These are phyloP conservation scores for Fraxinus paxiana DNA, from an alignment of 305 asterid species.

Conservation along the genomic window DNA sequence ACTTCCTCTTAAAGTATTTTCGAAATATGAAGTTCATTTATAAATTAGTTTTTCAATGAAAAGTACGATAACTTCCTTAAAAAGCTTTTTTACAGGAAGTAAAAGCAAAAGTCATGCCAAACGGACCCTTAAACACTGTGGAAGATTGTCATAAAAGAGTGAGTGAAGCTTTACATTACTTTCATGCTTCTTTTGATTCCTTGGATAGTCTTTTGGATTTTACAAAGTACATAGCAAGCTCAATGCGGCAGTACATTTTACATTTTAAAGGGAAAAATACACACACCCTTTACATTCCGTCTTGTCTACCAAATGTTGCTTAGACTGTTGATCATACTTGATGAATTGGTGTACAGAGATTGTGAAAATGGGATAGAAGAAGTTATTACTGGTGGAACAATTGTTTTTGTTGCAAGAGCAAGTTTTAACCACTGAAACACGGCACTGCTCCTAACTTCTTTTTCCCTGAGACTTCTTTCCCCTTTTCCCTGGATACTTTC, in stretches of 20 bases:
- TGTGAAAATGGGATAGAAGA: not conserved
- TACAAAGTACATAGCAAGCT: not conserved
- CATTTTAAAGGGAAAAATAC: not conserved
- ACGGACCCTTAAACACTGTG: not conserved
- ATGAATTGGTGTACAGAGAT: not conserved
- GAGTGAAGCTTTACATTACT: not conserved
- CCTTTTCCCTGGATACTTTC: not conserved
- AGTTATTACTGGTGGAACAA: not conserved
- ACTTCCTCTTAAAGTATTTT: too few relatives aligned
- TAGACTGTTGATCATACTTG: not conserved
- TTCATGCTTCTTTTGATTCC: not conserved
- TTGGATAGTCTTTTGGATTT: not conserved
- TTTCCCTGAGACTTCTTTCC: not conserved
- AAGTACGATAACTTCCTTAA: too few relatives aligned
- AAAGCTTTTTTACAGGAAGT: too few relatives aligned
- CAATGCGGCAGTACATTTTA: not conserved
- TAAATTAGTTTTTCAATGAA: too few relatives aligned
- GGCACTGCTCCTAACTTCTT: not conserved
- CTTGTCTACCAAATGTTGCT: not conserved
- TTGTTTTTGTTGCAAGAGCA: not conserved
- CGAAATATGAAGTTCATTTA: too few relatives aligned
- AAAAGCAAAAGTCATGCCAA: too few relatives aligned
- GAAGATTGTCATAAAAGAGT: not conserved
- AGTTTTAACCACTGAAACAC: not conserved
- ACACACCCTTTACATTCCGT: not conserved